Percentiles rank a stretch among this genome's conserved stretches.
Conservation (phyloP, 805 yeast species). For the Starmerella vitae region DNA sequence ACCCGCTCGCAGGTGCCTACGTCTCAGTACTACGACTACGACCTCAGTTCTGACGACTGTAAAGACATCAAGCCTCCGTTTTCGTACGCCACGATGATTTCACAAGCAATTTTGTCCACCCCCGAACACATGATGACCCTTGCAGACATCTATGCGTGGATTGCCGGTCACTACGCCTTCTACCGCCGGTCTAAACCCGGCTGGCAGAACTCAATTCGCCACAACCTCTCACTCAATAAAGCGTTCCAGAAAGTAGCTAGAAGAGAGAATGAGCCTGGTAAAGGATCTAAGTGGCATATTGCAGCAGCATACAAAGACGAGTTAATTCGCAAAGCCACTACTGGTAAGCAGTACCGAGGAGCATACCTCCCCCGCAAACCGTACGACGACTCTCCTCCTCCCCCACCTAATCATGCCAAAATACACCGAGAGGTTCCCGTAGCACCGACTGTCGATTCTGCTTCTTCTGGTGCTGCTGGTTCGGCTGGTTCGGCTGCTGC, state of each 20-base stretch:
- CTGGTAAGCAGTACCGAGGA: conserved; percentile 19
- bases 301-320: conserved; percentile 73
- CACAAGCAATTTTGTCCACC: conserved; percentile 87
- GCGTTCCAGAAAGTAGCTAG: conserved; percentile 97
- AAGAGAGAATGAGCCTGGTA: conserved; percentile 91
- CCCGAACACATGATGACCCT: conserved; percentile 77
- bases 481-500: neutral
- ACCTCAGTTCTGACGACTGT: conserved; percentile 73
- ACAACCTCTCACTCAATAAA: conserved; percentile 83
- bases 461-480: neutral
- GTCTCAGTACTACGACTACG: conserved; percentile 27
- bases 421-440: too few species aligned
- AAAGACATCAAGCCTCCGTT: conserved; percentile 93
- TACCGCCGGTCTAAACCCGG: conserved; percentile 87
- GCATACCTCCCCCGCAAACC: conserved; percentile 10
- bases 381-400: conserved; percentile 7
- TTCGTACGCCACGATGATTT: conserved; percentile 95
- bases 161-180: conserved; percentile 73
- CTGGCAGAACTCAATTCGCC: conserved; percentile 97
- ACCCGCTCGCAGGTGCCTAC: conserved; percentile 30
- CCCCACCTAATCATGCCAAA: too few species aligned
- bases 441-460: too few species aligned
- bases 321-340: conserved; percentile 60
- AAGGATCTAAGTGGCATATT: conserved; percentile 99
- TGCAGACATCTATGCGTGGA: conserved; percentile 88